Evolutionary conservation across 176 grass and related monocot genomes (phyloP).

Genomic region (Zoysia pacifica): DNA sequence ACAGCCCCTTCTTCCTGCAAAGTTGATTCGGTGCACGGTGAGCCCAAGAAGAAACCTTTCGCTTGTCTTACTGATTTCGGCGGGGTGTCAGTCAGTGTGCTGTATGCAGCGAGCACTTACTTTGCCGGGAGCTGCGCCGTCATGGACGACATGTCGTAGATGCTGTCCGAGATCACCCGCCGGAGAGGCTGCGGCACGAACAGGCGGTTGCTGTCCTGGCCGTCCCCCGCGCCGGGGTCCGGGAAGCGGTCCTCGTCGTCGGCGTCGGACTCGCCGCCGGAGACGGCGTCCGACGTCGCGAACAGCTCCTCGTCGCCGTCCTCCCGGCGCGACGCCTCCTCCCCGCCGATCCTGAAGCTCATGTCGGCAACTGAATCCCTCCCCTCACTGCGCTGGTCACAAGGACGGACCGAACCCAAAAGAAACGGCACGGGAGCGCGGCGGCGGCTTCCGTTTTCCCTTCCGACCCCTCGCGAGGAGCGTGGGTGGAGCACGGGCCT

Average conservation of each 20-base stretch:
- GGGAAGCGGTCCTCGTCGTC: conserved; percentile 39
- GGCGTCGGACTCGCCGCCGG: conserved; percentile 44
- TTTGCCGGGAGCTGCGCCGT: conserved; percentile 59
- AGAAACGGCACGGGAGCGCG: not conserved
- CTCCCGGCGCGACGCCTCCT: conserved; percentile 10
- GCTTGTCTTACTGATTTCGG: not conserved
- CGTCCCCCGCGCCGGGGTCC: conserved; percentile 19
- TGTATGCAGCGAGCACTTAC: conserved; percentile 31
- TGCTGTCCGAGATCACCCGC: conserved; percentile 52
- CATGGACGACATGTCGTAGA: conserved; percentile 68
- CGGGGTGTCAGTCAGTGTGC: not conserved
- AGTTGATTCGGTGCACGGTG: not conserved
- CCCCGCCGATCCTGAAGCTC: conserved; percentile 27
- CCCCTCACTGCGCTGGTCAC: not conserved
- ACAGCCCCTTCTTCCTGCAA: conserved; percentile 78
- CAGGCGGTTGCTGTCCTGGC: not conserved
- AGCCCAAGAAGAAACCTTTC: not conserved
- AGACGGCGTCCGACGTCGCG: conserved; percentile 39
- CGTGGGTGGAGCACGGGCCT: not conserved
- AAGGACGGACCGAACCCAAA: not conserved
- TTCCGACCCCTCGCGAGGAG: not conserved
- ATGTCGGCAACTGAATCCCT: too few relatives aligned
- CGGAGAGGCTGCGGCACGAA: conserved; percentile 39
- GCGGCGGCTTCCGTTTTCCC: too few relatives aligned
- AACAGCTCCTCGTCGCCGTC: conserved; percentile 47